Evolutionary conservation across 2,329 filamentous ascomycete genomes (phyloP).

Genomic region (Graphium sp.): DNA sequence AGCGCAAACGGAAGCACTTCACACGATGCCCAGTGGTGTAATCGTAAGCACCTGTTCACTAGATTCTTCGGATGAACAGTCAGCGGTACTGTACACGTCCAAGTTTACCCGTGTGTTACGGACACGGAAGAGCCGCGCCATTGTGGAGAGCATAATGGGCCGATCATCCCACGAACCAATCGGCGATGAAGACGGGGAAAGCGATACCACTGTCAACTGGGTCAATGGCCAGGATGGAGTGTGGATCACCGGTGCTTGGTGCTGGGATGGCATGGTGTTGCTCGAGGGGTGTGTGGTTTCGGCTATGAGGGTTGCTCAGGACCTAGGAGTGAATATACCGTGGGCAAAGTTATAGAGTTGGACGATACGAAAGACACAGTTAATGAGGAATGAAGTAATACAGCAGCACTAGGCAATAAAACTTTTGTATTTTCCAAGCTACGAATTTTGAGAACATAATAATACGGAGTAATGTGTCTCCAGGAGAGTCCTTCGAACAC

Average conservation of each 20-base stretch:
- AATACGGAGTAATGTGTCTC: no score
- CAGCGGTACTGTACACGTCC: constrained; percentile 23
- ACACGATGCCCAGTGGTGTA: no score
- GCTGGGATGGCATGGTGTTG: constrained; percentile 48
- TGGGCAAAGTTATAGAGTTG: constrained; percentile 11
- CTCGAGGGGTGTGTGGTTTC: constrained; percentile 44
- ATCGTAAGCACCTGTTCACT: no score
- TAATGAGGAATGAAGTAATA: neutral
- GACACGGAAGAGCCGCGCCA: constrained; percentile 24
- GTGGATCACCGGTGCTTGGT: constrained; percentile 42
- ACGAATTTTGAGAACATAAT: no score
- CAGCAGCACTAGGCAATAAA: no score
- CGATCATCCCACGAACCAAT: constrained; percentile 1
- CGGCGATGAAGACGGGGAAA: constrained; percentile 4
- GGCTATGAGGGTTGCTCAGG: constrained; percentile 35
- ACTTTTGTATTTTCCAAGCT: no score
- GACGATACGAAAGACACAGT: neutral
- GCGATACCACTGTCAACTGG: constrained; percentile 16
- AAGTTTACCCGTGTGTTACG: constrained; percentile 35
- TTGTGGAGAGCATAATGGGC: constrained; percentile 28
- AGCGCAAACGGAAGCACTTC: no score
- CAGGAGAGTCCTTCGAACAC: no score
- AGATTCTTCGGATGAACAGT: no score
- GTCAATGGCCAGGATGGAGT: constrained; percentile 34
- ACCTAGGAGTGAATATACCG: constrained; percentile 27